Evolutionary conservation across 2,329 filamentous ascomycete genomes (phyloP).

Genomic region (Hirsutella minnesotensis): DNA sequence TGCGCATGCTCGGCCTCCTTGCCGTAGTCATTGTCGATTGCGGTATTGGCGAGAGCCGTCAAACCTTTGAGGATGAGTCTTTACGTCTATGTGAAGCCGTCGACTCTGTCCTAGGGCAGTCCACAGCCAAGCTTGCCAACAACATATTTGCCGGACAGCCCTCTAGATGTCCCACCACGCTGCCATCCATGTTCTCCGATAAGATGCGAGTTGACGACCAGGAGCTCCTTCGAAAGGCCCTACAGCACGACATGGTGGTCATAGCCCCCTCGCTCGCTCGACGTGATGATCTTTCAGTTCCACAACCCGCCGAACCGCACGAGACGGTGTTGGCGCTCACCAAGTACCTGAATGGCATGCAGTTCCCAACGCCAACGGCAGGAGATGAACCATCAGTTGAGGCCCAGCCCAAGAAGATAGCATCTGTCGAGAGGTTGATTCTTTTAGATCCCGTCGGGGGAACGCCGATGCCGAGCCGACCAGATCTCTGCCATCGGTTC

Average conservation of each 20-base stretch:
- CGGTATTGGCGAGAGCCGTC: slow-evolving; percentile 26
- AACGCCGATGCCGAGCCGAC: slow-evolving; percentile 50
- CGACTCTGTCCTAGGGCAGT: slow-evolving; percentile 52
- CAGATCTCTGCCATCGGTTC: slow-evolving; percentile 40
- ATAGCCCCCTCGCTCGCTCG: slow-evolving; percentile 30
- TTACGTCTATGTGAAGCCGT: slow-evolving; percentile 65
- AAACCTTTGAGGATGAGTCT: slow-evolving; percentile 48
- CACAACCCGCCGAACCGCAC: slow-evolving; percentile 30
- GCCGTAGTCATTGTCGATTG: slow-evolving; percentile 79
- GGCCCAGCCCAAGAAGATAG: slow-evolving; percentile 32
- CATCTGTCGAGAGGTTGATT: slow-evolving; percentile 73
- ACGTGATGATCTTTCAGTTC: slow-evolving; percentile 25
- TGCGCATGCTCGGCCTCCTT: slow-evolving; percentile 68
- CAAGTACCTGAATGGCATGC: slow-evolving; percentile 60
- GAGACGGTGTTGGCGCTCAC: slow-evolving; percentile 69
- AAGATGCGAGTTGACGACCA: slow-evolving; percentile 19
- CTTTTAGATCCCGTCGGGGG: slow-evolving; percentile 79
- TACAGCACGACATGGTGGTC: slow-evolving; percentile 21
- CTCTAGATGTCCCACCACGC: neutral
- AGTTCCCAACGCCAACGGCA: slow-evolving; percentile 19
- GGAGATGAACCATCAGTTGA: slow-evolving; percentile 16
- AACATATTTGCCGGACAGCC: slow-evolving; percentile 14
- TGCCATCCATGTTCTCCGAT: slow-evolving; percentile 11
- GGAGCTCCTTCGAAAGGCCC: slow-evolving; percentile 17
- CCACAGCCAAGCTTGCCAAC: slow-evolving; percentile 58